Evolutionary conservation across 257 asterid genomes (phyloP).

Genomic region (Oldenlandia corymbosa): DNA sequence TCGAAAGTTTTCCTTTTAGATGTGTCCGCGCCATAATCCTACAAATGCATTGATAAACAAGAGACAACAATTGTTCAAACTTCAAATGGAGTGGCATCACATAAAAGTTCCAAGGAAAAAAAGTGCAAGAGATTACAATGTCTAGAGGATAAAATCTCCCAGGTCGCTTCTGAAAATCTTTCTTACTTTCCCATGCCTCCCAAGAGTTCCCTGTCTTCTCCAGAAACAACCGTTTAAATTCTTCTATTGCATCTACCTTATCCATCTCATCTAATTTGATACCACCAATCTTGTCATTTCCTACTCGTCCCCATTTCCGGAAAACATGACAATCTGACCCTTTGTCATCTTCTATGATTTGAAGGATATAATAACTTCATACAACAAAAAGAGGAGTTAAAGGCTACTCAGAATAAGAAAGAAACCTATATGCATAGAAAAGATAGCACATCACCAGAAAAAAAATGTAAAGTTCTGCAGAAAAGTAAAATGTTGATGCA

Average conservation of each 20-base stretch:
- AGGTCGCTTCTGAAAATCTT: constrained; percentile 73
- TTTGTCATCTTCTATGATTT: constrained; percentile 91
- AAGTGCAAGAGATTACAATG: constrained; percentile 47
- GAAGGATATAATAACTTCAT: constrained; percentile 85
- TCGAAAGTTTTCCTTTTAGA: constrained; percentile 52
- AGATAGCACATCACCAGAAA: not conserved
- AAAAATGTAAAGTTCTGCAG: not conserved
- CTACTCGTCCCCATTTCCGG: constrained; percentile 99
- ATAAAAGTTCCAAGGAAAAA: constrained; percentile 10
- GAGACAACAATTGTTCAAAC: constrained; percentile 12
- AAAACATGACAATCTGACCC: constrained; percentile 74
- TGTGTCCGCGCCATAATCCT: constrained; percentile 87
- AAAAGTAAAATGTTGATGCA: not conserved
- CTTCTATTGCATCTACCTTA: constrained; percentile 59
- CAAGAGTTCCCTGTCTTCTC: constrained; percentile 94
- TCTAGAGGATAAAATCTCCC: constrained; percentile 87
- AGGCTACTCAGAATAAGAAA: not conserved
- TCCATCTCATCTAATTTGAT: constrained; percentile 57
- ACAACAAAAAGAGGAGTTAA: constrained; percentile 10
- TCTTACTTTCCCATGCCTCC: constrained; percentile 74
- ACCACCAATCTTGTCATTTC: constrained; percentile 85
- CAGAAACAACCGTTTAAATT: constrained; percentile 73
- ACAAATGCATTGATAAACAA: constrained; percentile 15
- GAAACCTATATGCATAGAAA: no score
- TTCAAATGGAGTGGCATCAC: constrained; percentile 2